Evolutionary conservation across 441 rosid species (phyloP).

Genomic region (Populus trichocarpa): DNA sequence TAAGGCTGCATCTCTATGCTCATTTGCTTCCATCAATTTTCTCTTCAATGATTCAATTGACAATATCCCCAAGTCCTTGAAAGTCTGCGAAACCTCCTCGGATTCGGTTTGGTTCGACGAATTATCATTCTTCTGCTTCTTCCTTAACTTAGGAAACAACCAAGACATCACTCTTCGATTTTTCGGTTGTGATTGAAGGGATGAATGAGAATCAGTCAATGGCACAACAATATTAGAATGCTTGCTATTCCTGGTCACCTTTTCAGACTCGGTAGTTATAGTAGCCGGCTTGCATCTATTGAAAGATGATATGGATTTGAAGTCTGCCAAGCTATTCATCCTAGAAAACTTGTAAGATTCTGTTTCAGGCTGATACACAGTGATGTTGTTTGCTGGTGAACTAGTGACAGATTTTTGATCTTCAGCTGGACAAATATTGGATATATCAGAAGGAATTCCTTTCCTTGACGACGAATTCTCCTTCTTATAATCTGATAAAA

Average conservation of each 20-base stretch:
- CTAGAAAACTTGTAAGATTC: slow-evolving; percentile 44
- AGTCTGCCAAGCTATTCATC: slow-evolving; percentile 62
- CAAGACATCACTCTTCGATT: slow-evolving; percentile 68
- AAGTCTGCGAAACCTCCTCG: slow-evolving; percentile 62
- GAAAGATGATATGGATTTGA: slow-evolving; percentile 66
- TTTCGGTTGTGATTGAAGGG: slow-evolving; percentile 52
- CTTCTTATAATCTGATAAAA: slow-evolving; percentile 51
- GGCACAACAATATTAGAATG: slow-evolving; percentile 72
- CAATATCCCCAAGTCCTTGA: slow-evolving; percentile 48
- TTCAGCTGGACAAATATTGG: slow-evolving; percentile 36
- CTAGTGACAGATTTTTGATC: slow-evolving; percentile 51
- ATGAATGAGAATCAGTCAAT: slow-evolving; percentile 62
- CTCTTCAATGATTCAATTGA: slow-evolving; percentile 69
- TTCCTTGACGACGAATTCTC: slow-evolving; percentile 52
- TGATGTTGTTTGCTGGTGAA: slow-evolving; percentile 37
- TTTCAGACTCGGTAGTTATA: slow-evolving; percentile 27
- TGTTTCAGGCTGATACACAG: slow-evolving; percentile 38
- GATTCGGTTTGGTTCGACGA: slow-evolving; percentile 69
- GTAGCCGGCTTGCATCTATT: slow-evolving; percentile 55
- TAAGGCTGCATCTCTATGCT: slow-evolving; percentile 69
- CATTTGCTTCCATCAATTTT: slow-evolving; percentile 65
- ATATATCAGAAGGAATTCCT: slow-evolving; percentile 37
- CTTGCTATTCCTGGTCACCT: slow-evolving; percentile 34
- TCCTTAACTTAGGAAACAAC: slow-evolving; percentile 75
- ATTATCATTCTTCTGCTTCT: slow-evolving; percentile 54